A percentile compares a stretch with the other conserved stretches of the same genome.
Evolutionary conservation across 2,329 filamentous ascomycete species (phyloP).

Genomic region (Neonectria coccinea): DNA sequence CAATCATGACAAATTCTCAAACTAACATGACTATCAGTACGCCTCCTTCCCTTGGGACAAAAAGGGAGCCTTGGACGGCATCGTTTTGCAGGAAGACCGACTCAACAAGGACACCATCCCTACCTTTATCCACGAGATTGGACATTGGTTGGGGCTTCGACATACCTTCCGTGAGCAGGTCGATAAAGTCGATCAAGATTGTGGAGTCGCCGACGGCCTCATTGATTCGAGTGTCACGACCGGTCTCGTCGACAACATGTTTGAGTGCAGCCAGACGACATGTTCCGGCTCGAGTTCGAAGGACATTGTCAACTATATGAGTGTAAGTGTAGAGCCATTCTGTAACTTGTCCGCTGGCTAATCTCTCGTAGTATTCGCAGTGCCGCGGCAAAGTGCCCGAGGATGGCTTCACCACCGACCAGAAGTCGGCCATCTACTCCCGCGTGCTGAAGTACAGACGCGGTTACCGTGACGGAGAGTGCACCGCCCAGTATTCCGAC

Average conservation of each 20-base stretch:
- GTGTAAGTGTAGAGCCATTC: constrained; percentile 20
- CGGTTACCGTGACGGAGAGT: constrained; percentile 36
- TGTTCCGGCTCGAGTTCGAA: constrained; percentile 21
- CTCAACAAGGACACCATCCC: constrained; percentile 9
- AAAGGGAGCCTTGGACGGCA: constrained; percentile 20
- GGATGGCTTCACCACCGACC: constrained; percentile 41
- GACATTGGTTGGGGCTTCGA: constrained; percentile 26
- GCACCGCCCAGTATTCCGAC: constrained; percentile 24
- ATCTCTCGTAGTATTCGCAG: constrained; percentile 8
- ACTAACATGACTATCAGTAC: constrained; percentile 2
- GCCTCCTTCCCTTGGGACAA: constrained; percentile 23
- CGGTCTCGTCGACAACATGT: constrained; percentile 27
- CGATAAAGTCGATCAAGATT: constrained; percentile 25
- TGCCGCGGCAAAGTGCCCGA: constrained; percentile 25
- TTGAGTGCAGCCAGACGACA: constrained; percentile 31
- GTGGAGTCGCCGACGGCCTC: constrained; percentile 29
- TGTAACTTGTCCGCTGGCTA: background rate
- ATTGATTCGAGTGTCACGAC: constrained; percentile 38
- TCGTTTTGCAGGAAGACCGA: constrained; percentile 18
- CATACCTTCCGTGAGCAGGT: constrained; percentile 27
- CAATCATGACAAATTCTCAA: rapidly evolving
- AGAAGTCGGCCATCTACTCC: constrained; percentile 42
- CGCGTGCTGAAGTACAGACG: constrained; percentile 39
- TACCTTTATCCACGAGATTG: constrained; percentile 22
- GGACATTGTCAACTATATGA: constrained; percentile 41